phyloP scores from a whole-genome alignment of 441 rosid genomes.

The Breynia disticha region DNA sequence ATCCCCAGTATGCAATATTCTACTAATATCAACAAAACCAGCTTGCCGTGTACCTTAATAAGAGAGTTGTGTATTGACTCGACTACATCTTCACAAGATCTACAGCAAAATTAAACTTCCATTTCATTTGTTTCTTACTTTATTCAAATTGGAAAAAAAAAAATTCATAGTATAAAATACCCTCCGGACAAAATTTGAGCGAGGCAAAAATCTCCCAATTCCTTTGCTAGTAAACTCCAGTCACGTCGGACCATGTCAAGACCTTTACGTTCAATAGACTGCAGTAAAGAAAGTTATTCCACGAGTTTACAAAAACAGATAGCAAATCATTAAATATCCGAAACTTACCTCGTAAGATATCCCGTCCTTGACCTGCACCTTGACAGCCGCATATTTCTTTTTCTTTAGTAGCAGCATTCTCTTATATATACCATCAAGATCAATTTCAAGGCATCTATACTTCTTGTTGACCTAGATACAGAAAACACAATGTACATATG shows the following conservation, averaged over 20 bases:
- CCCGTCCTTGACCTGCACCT: constrained; percentile 73
- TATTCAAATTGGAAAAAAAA: not conserved
- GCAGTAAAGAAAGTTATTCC: constrained; percentile 22
- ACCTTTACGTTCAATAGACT: constrained; percentile 96
- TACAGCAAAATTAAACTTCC: constrained; percentile 22
- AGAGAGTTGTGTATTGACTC: constrained; percentile 81
- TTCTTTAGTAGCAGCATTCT: constrained; percentile 96
- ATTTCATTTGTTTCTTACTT: constrained; percentile 8
- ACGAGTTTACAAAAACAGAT: constrained; percentile 5
- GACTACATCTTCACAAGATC: constrained; percentile 92
- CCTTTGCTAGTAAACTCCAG: constrained; percentile 96
- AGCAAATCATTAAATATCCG: not conserved
- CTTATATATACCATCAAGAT: constrained; percentile 88
- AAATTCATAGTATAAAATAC: constrained; percentile 26
- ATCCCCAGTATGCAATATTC: not conserved
- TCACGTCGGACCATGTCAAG: constrained; percentile 99
- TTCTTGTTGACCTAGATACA: constrained; percentile 77
- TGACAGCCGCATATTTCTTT: constrained; percentile 98
- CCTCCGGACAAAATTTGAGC: constrained; percentile 82
- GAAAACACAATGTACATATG: constrained; percentile 11
- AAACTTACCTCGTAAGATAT: constrained; percentile 54
- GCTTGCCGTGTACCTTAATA: constrained; percentile 46
- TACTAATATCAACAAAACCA: not conserved
- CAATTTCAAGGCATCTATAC: constrained; percentile 83
- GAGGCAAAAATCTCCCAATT: constrained; percentile 80